A percentile compares a stretch with the other conserved stretches of the same genome.
These are phyloP conservation scores for Polyporus tsugae DNA, from an alignment of 1,284 basidiomycete genomes.

Conservation along the genomic window DNA sequence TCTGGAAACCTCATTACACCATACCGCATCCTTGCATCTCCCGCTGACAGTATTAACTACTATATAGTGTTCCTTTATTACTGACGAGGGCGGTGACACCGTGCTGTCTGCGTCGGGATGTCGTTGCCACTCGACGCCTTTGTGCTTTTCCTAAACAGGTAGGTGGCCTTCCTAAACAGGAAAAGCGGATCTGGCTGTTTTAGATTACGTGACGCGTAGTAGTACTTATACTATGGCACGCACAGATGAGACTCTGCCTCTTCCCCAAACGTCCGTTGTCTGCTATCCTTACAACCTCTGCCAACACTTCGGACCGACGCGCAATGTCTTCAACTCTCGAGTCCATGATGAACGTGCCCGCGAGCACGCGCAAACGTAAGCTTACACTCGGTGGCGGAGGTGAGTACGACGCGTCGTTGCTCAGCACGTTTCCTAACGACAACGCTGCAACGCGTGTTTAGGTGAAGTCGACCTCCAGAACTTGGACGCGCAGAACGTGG, in stretches of 20 bases:
- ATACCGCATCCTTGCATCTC: too few relatives aligned
- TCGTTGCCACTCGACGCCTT: not conserved
- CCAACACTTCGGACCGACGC: not conserved
- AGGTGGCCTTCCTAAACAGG: not conserved
- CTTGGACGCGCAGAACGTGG: conserved; percentile 1
- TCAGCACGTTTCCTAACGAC: not conserved
- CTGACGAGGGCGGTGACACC: too few relatives aligned
- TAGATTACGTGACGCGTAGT: not conserved
- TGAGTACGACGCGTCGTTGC: not conserved
- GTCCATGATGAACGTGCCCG: conserved; percentile 23
- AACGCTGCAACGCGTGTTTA: not conserved
- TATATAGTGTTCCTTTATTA: too few relatives aligned
- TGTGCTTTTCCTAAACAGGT: not conserved
- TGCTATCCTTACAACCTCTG: not conserved
- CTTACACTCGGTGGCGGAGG: conserved; percentile 12
- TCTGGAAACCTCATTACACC: too few relatives aligned
- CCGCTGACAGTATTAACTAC: too few relatives aligned
- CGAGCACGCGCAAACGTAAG: conserved; percentile 29
- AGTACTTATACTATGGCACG: too few relatives aligned
- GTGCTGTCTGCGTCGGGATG: not conserved
- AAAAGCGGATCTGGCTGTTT: conserved; percentile 7
- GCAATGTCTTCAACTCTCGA: conserved; percentile 59
- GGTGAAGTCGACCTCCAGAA: conserved; percentile 5
- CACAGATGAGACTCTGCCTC: not conserved
- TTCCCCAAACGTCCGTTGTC: not conserved